Evolutionary conservation across 2,329 filamentous ascomycete genomes (phyloP).

Genomic region (Hypoxylon sp.): DNA sequence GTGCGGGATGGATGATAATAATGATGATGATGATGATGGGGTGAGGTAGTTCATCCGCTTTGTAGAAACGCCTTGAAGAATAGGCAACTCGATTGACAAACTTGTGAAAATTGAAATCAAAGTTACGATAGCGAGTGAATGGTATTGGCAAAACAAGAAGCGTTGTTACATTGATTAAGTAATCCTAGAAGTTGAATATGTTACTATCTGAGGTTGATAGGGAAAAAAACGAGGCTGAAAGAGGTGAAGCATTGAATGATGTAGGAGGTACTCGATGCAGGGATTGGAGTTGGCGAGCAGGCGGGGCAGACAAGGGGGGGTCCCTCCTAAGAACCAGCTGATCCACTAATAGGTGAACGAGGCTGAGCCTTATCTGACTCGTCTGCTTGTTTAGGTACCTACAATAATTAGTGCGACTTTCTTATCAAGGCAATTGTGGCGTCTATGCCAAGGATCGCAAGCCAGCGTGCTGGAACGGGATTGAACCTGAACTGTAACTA

Average conservation of each 20-base stretch:
- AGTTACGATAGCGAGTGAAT: conserved; percentile 7
- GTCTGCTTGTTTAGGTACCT: background rate
- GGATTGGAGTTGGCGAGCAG: conserved; percentile 25
- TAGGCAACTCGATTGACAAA: no score
- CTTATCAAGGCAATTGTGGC: conserved; percentile 16
- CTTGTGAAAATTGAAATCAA: conserved; percentile 3
- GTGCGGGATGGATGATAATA: conserved; percentile 3
- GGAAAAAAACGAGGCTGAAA: conserved; percentile 24
- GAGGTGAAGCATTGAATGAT: conserved; percentile 29
- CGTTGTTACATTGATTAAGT: background rate
- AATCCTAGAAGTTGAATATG: conserved; percentile 6
- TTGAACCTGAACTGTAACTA: no score
- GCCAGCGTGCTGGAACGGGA: conserved; percentile 8
- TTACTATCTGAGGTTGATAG: background rate
- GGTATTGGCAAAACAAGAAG: conserved; percentile 4
- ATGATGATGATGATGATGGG: no score
- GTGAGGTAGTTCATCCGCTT: conserved; percentile 5
- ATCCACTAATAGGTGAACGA: conserved; percentile 21
- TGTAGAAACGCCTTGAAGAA: no score
- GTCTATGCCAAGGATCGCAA: conserved; percentile 13
- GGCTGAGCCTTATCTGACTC: conserved; percentile 25
- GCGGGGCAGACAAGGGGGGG: conserved; percentile 31
- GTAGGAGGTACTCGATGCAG: conserved; percentile 23
- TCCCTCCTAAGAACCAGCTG: no score
- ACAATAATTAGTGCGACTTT: background rate